Base-by-base conservation (phyloP, 2,329 filamentous ascomycete genomes). In the Curvularia eragrostidis region DNA sequence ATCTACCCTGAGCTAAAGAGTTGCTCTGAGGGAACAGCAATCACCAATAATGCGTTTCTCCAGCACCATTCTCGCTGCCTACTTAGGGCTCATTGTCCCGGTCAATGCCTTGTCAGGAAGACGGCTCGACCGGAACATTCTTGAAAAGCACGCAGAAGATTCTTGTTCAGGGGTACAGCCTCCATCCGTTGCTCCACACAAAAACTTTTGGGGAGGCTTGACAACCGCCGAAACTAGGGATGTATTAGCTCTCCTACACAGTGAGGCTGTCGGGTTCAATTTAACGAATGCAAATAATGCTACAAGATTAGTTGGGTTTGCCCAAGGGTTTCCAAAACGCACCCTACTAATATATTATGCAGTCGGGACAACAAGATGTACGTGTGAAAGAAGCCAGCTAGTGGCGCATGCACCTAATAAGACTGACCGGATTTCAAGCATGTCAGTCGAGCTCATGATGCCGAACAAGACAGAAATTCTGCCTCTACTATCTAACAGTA, bases 361-460 rank as follows among this genome's bases (percentile, higher is more conserved):
- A 47, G 43, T 32, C 43, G 43, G 18, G 43, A 47, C 18, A 47
- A 47, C 43, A 47, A 47, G 10, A 15, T 47, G 43, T 47, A 47
- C 0, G 43, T 47, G n/a, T 34, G 18, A 32, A 47, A 47, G 9
- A 47, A 13, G 18, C 8, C n/a, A 34, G 26, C 12, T 21, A 10
- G 5, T 8, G 32, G 9, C 10, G 10, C 28, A 21, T 30, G 8
- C 18, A 32, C 23, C 18, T 2, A 47, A 32, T 5, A 47, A 32
- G 10, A 47, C 26, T 47, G 26, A 47, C 43, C n/a, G 18, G 10
- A 32, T 8, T 32, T 15, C 8, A 18, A 47, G 43, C 43, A 47
- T 47, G 43, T 47, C 43, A 32, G 28, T 47, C 32, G 43, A 47
- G 8, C 43, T 47, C 18, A 47, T 47, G 43, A 47, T 47, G 43